These are phyloP conservation scores for Eutypa lata DNA, from an alignment of 2,329 filamentous ascomycete genomes.

Conservation along the genomic window DNA sequence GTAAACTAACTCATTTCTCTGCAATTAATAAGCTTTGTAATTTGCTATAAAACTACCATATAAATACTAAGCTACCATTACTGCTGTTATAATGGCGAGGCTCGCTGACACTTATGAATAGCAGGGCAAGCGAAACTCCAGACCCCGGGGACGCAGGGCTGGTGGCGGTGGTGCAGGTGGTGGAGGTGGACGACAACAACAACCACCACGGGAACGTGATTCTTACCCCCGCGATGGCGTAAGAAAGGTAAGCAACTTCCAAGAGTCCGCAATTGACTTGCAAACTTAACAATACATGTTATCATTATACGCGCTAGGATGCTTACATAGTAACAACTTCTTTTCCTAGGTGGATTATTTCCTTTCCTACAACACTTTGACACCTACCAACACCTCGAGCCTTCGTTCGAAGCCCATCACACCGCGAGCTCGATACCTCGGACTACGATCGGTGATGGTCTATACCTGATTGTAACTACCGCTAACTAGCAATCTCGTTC, in stretches of 20 bases:
- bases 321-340: conserved; percentile 14
- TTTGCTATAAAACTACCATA: no score
- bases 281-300: background rate
- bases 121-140: conserved; percentile 23
- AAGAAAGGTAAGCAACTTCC: conserved; percentile 68
- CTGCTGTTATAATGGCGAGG: no score
- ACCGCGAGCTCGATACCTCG: conserved; percentile 31
- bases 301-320: conserved; percentile 22
- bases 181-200: conserved; percentile 9
- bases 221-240: conserved; percentile 74
- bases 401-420: conserved; percentile 26
- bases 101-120: conserved; percentile 9
- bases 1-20: no score
- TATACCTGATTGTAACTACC: conserved; percentile 37
- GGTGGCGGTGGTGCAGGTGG: conserved; percentile 19
- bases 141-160: conserved; percentile 22
- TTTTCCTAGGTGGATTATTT: conserved; percentile 30
- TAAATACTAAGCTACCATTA: no score
- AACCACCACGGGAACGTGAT: conserved; percentile 34
- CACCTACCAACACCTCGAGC: conserved; percentile 24
- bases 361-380: conserved; percentile 25
- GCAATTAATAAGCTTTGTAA: no score
- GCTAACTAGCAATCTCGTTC: conserved; percentile 50
- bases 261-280: background rate
- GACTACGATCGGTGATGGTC: conserved; percentile 32